Percentiles rank a stretch among this genome's conserved stretches.
Conservation (phyloP, 768 basidiomycete species). For the Neoboletus brunneissimus region DNA sequence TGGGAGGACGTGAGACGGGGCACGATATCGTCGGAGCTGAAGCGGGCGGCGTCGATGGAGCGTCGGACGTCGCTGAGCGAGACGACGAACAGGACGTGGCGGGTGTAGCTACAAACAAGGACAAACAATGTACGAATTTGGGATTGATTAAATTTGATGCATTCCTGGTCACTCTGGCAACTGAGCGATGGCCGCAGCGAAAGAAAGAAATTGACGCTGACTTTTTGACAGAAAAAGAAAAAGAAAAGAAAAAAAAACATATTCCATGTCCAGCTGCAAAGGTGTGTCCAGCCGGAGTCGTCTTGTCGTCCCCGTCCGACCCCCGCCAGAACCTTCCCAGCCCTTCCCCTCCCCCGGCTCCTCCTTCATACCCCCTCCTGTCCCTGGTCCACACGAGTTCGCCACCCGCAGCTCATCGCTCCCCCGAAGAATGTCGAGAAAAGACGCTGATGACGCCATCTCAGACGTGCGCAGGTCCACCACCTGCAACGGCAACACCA, state of each 20-base stretch:
- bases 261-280: neutral
- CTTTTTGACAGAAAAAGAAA: neutral
- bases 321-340: constrained; percentile 37
- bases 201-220: neutral
- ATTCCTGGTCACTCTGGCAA: constrained; percentile 15
- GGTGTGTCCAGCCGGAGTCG: constrained; percentile 1
- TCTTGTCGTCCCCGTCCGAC: neutral
- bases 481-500: neutral
- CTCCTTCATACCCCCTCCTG: constrained; percentile 66
- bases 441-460: constrained; percentile 17
- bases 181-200: constrained; percentile 1
- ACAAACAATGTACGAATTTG: constrained; percentile 9
- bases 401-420: constrained; percentile 37
- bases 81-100: constrained; percentile 15
- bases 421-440: constrained; percentile 30
- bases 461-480: neutral
- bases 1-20: constrained; percentile 15
- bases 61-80: constrained; percentile 23
- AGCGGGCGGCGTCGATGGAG: constrained; percentile 26
- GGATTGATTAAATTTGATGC: neutral
- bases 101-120: constrained; percentile 20
- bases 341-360: constrained; percentile 65
- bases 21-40: constrained; percentile 32
- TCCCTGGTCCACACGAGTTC: constrained; percentile 66
- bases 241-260: neutral